Evolutionary conservation across 2,329 filamentous ascomycete genomes (phyloP), one percentile per base, ranked within the genome.

Genomic region (Paraphoma sp.): DNA sequence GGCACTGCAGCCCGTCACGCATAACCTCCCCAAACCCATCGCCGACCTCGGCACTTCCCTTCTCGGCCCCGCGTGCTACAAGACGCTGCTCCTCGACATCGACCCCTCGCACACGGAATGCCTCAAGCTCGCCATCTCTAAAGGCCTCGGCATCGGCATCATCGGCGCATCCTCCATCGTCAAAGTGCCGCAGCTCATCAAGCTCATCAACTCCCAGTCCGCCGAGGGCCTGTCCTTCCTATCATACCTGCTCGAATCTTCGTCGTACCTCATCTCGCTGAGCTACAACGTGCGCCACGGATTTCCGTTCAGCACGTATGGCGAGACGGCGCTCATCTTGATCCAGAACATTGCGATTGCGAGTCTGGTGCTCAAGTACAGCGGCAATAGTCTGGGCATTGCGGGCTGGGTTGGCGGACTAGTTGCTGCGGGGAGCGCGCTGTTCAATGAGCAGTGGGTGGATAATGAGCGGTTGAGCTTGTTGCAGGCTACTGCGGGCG

Each of bases 171-270:
- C 91, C 29, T 89, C 91, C 52, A 87, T 98, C 69, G 93, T 99
- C 82, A 99, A 99, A 82, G 88, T 99, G 28, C 95, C 95, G 0
- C 95, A 99, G 82, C 94, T 99, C 74, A 78, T 97, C 77, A 99
- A 99, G 83, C 88, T 99, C 49, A 79, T 95, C 71, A 84, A 84
- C 72, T 93, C 92, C 46, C 86, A 88, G 70, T 97, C 92, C 48
- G 88, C 93, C 29, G 86, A 87, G 44, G 95, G 95, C 67, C 86
- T 99, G 59, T 92, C 88, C 47, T 96, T 98, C 80, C 85, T 96
- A 44, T 90, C 91, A 31, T 98, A 97, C 81, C 84, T 95, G 33
- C 91, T 99, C 75, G 95, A 99, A 82, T 97, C 93, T 8, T 84
- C 86, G 53, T 87, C 89, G 56, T 94, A 96, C 80, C 84, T 97